Base-by-base conservation (phyloP, 139 green algal species). In the Chlorella sp. region DNA sequence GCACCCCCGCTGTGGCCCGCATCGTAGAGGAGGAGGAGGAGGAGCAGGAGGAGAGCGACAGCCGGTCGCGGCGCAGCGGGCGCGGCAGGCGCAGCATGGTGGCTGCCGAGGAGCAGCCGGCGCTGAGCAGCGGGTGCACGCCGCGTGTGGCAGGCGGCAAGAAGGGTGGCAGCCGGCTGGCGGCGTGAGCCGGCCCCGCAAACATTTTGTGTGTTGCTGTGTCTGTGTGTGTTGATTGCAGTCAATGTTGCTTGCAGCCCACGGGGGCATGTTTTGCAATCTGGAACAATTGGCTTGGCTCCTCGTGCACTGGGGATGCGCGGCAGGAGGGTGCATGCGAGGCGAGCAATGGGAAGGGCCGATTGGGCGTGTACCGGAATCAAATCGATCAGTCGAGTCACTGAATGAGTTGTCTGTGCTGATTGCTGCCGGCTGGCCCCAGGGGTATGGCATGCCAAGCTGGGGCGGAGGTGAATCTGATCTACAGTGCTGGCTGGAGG, bases 81-180 rank as follows among this genome's bases (percentile, higher is more conserved):
- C 76, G 76, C 26, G 76, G 25, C 25, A 68, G 76, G 76, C 56
- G 57, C n/a, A 47, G 30, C 76, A 34, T 63, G 0, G 74, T 21
- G 32, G 74, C 74, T 21, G 76, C 1, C 4, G 78, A 70, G 28
- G 78, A 74, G 6, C 39, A 83, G 62, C 38, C 63, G 30, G n/a
- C n/a, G 20, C 56, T 60, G 1, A 75, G 63, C 6, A 47, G 62
- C 28, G 78, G 78, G 17, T 63, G 63, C 62, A 83, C 78, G 17
- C 78, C 78, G 6, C 63, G 78, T 1, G 63, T 41, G 4, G 38
- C 62, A 2, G 26, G 17, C 9, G 41, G 38, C 28, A 63, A 44
- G 17, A 74, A 72, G 76, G 36, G 15, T 26, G 57, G 30, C 76
- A 82, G 55, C 55, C n/a, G 76, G 36, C 60, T 62, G 36, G 76